Percentiles rank a stretch among this genome's conserved stretches.
These are phyloP conservation scores for Croton setiger DNA, from an alignment of 441 rosid species.

Conservation along the genomic window DNA sequence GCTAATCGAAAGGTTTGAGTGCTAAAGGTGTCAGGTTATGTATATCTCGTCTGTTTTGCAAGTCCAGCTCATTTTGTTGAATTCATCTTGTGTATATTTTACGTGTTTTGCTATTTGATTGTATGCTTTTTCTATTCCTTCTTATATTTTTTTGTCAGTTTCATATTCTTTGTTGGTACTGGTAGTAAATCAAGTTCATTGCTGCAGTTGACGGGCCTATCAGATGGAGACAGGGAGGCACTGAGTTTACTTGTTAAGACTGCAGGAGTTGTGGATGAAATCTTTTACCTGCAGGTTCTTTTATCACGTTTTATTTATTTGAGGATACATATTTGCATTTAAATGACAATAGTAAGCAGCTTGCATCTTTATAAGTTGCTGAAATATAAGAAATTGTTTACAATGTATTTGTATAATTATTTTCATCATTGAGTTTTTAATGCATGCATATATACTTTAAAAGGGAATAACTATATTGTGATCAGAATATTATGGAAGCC, in stretches of 20 bases:
- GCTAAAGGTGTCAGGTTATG: neutral
- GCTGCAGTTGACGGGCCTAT: slow-evolving; percentile 73
- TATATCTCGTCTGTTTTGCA: neutral
- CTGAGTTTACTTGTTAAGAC: slow-evolving; percentile 67
- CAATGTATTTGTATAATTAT: neutral
- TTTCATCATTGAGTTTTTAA: no score
- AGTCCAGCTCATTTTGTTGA: neutral
- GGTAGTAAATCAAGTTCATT: slow-evolving; percentile 1
- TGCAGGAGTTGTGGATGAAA: slow-evolving; percentile 76
- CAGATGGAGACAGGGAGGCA: slow-evolving; percentile 65
- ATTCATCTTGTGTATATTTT: neutral
- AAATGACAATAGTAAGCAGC: neutral
- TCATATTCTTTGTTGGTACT: no score
- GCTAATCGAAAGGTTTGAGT: neutral
- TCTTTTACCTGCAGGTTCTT: slow-evolving; percentile 73
- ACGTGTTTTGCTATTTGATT: neutral
- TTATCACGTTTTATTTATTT: neutral
- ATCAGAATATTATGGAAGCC: neutral
- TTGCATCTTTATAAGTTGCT: slow-evolving; percentile 3
- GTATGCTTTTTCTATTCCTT: no score
- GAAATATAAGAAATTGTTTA: neutral
- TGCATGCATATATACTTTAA: neutral
- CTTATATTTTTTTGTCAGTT: no score
- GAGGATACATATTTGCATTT: neutral
- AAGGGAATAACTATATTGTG: neutral